phyloP scores from a whole-genome alignment of 805 yeast species.

The Blastobotrys terrestris region DNA sequence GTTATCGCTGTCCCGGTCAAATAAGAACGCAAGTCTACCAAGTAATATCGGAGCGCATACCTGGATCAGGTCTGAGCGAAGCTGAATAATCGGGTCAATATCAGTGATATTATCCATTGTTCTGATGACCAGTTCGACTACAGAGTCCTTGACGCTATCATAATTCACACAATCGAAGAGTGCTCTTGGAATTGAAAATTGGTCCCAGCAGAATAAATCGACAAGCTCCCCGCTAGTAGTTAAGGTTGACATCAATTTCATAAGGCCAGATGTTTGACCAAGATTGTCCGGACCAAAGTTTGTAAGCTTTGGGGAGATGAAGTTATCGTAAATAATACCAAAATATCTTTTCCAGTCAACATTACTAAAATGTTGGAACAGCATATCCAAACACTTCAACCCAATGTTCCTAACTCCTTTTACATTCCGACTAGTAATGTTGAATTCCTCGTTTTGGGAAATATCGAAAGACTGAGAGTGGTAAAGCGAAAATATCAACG shows the following conservation, averaged over 20 bases:
- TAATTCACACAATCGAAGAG: slow-evolving; percentile 50
- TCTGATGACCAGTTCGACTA: slow-evolving; percentile 56
- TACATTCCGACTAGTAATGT: background rate
- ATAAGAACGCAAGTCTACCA: slow-evolving; percentile 16
- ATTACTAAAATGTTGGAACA: slow-evolving; percentile 50
- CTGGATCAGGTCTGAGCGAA: slow-evolving; percentile 3
- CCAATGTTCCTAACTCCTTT: slow-evolving; percentile 54
- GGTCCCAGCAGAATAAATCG: slow-evolving; percentile 50
- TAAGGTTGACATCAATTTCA: slow-evolving; percentile 61
- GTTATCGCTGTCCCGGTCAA: slow-evolving; percentile 12
- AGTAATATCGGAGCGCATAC: slow-evolving; percentile 30
- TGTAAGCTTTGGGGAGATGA: slow-evolving; percentile 59
- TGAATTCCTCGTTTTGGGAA: background rate
- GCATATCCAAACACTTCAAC: slow-evolving; percentile 51
- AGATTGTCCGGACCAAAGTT: slow-evolving; percentile 70
- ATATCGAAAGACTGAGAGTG: slow-evolving; percentile 39
- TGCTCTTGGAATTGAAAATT: slow-evolving; percentile 48
- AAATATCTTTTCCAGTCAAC: slow-evolving; percentile 48
- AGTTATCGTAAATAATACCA: slow-evolving; percentile 44
- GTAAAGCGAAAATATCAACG: slow-evolving; percentile 50
- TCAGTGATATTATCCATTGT: slow-evolving; percentile 21
- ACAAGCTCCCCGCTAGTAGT: slow-evolving; percentile 41
- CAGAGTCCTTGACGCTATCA: slow-evolving; percentile 59
- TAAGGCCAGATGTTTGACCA: slow-evolving; percentile 74
- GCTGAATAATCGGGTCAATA: slow-evolving; percentile 1